phyloP scores from a whole-genome alignment of 441 rosid genomes.

The Croton setiger region DNA sequence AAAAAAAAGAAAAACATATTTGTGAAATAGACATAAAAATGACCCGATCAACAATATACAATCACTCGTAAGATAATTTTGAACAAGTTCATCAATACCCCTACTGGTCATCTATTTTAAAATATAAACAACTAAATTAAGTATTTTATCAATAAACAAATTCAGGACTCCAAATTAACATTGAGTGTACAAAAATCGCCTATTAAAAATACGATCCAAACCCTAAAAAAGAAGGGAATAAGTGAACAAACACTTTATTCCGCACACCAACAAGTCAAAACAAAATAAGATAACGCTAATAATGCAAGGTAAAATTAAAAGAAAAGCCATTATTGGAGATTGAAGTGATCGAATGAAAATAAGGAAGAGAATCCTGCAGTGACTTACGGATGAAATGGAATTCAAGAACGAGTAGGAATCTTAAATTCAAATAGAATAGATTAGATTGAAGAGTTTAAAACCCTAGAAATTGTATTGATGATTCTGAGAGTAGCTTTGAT shows the following conservation, averaged over 20 bases:
- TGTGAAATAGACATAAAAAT: too few relatives aligned
- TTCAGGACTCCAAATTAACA: background rate
- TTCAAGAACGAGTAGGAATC: background rate
- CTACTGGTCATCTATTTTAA: slow-evolving; percentile 1
- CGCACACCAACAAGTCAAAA: background rate
- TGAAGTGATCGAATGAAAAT: background rate
- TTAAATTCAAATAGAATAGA: too few relatives aligned
- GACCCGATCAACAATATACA: too few relatives aligned
- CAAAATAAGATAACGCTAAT: background rate
- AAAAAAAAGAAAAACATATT: background rate
- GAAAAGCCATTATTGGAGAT: background rate
- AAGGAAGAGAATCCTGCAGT: background rate
- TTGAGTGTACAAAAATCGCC: background rate
- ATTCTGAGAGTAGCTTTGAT: background rate
- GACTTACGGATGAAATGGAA: slow-evolving; percentile 9
- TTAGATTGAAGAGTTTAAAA: background rate
- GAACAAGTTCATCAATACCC: background rate
- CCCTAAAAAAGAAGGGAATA: slow-evolving; percentile 6
- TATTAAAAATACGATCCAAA: slow-evolving; percentile 12
- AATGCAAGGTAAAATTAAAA: background rate
- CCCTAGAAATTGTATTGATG: slow-evolving; percentile 10
- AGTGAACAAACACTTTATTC: background rate
- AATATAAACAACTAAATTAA: background rate
- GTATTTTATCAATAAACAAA: background rate
- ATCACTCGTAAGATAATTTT: background rate